Conservation (phyloP, 768 basidiomycete genomes). For the Auriscalpium microsporum region DNA sequence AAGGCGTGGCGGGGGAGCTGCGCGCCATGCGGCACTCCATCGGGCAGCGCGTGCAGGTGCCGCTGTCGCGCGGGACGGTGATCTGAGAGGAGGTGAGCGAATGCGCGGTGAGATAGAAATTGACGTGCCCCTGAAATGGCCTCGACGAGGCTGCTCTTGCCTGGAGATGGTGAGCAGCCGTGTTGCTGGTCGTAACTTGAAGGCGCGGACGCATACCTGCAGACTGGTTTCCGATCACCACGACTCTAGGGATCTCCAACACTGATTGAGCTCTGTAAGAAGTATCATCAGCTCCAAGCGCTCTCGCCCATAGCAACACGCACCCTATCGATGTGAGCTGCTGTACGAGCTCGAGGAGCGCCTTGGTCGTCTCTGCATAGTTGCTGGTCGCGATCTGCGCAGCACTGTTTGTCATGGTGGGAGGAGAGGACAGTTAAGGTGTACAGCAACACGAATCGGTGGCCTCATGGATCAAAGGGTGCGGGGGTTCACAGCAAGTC, state of each 20-base stretch:
- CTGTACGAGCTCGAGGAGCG: slow-evolving; percentile 11
- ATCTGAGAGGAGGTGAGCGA: slow-evolving; percentile 21
- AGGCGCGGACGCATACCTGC: neutral
- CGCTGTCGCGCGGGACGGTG: slow-evolving; percentile 35
- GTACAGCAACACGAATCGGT: no score
- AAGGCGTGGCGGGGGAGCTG: slow-evolving; percentile 6
- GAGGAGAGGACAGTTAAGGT: no score
- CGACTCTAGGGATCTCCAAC: slow-evolving; percentile 40
- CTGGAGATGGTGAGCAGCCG: neutral
- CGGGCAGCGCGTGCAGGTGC: slow-evolving; percentile 29
- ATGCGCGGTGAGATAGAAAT: neutral
- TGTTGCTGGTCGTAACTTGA: neutral
- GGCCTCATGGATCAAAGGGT: no score
- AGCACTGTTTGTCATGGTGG: no score
- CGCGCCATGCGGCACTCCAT: slow-evolving; percentile 4
- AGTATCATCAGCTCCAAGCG: neutral
- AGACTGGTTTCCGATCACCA: slow-evolving; percentile 34
- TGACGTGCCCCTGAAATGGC: neutral
- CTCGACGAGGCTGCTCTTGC: slow-evolving; percentile 6
- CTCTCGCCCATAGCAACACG: neutral
- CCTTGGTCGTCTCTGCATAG: slow-evolving; percentile 11
- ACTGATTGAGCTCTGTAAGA: slow-evolving; percentile 31
- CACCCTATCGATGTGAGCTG: slow-evolving; percentile 21
- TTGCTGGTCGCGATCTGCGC: no score
- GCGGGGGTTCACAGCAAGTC: no score